Evolutionary conservation across 495 filamentous ascomycete genomes (phyloP).

Genomic region (Hypoxylon fuscum): DNA sequence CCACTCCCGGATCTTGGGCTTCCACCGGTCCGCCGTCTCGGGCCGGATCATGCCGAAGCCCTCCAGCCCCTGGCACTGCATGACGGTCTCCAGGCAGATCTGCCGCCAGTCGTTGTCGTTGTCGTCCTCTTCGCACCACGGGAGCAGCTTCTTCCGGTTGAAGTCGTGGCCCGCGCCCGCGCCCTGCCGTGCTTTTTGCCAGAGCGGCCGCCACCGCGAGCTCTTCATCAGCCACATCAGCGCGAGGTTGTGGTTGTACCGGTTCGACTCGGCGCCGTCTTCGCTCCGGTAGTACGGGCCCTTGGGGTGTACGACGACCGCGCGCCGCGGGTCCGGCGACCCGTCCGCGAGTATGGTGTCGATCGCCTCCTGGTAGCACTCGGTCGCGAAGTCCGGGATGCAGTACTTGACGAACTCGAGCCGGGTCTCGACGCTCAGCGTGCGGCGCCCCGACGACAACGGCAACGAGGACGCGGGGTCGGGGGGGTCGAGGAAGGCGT

Average conservation of each 20-base stretch:
- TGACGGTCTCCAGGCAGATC: constrained; percentile 17
- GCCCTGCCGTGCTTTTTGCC: too few relatives aligned
- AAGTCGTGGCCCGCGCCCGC: too few relatives aligned
- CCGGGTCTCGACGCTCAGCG: constrained; percentile 36
- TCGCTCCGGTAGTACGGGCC: constrained; percentile 1
- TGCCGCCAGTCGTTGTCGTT: constrained; percentile 16
- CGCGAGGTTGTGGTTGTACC: constrained; percentile 1
- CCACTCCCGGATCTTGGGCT: constrained; percentile 19
- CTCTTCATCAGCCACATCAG: constrained; percentile 17
- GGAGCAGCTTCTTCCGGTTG: too few relatives aligned
- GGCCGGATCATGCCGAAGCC: constrained; percentile 16
- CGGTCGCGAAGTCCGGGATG: constrained; percentile 44
- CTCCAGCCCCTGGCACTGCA: constrained; percentile 29
- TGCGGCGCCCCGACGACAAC: background rate
- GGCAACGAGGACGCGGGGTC: too few relatives aligned
- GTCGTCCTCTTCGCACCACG: too few relatives aligned
- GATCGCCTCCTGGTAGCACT: too few relatives aligned
- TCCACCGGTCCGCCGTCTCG: constrained; percentile 6
- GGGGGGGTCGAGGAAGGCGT: too few relatives aligned
- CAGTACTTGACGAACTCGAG: constrained; percentile 53
- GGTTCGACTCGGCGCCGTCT: background rate
- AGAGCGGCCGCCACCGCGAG: constrained; percentile 3
- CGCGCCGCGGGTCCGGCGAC: constrained; percentile 5
- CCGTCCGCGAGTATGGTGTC: too few relatives aligned
- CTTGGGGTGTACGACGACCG: background rate